These are phyloP conservation scores for Potentilla sterilis DNA, from an alignment of 306 rosid genomes.

Conservation along the genomic window DNA sequence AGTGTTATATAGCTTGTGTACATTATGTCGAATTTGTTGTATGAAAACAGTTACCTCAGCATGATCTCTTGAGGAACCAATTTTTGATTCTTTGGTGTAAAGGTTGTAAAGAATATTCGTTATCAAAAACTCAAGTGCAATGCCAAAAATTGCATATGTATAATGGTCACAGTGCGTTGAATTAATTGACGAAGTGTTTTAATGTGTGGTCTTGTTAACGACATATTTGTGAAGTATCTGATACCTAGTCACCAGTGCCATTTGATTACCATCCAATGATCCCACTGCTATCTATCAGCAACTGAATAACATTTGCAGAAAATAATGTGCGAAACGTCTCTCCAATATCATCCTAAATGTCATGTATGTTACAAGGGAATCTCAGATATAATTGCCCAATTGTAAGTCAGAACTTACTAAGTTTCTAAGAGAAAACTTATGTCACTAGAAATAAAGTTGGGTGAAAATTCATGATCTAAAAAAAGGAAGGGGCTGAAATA, in stretches of 20 bases:
- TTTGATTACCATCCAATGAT: neutral
- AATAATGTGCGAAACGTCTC: too few species aligned
- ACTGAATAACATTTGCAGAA: neutral
- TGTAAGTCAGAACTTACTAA: too few species aligned
- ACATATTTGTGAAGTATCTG: neutral
- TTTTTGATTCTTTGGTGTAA: slow-evolving; percentile 12
- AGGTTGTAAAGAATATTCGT: neutral
- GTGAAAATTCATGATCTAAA: too few species aligned
- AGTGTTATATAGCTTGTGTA: slow-evolving; percentile 33
- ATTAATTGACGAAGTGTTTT: too few species aligned
- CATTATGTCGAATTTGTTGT: slow-evolving; percentile 25
- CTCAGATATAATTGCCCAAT: too few species aligned
- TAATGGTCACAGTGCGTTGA: too few species aligned
- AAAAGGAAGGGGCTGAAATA: too few species aligned
- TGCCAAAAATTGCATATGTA: neutral
- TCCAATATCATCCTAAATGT: too few species aligned
- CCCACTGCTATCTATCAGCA: neutral
- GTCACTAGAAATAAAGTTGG: too few species aligned
- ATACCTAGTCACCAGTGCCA: neutral
- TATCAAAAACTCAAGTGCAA: neutral
- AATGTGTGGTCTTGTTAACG: neutral
- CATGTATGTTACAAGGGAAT: too few species aligned
- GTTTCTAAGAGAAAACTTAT: too few species aligned
- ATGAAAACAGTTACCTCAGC: neutral
- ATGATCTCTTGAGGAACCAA: neutral